Evolutionary conservation across 2,329 filamentous ascomycete species (phyloP).

Genomic region (Ophiostoma sp.): DNA sequence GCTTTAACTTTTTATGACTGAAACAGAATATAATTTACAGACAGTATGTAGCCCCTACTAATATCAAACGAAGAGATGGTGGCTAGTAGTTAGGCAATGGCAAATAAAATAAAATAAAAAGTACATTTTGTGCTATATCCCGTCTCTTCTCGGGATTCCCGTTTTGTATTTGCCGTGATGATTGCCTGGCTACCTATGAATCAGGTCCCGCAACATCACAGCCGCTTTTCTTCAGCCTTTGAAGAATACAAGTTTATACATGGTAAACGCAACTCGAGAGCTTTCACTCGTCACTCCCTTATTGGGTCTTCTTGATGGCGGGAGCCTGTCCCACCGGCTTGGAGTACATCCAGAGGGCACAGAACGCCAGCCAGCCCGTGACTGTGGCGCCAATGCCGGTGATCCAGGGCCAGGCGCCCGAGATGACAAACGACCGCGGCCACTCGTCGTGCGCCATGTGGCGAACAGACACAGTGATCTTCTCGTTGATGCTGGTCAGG

Average conservation of each 20-base stretch:
- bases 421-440: conserved; percentile 84
- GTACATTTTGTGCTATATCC: conserved; percentile 11
- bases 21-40: too few relatives aligned
- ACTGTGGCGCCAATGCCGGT: conserved; percentile 79
- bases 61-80: background rate
- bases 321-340: conserved; percentile 39
- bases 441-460: conserved; percentile 98
- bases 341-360: conserved; percentile 78
- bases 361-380: conserved; percentile 77
- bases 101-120: background rate
- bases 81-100: background rate
- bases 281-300: background rate
- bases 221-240: background rate
- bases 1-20: background rate
- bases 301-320: conserved; percentile 46
- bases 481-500: conserved; percentile 83
- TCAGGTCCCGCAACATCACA: background rate
- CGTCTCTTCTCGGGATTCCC: background rate
- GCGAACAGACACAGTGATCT: conserved; percentile 86
- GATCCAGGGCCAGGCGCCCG: conserved; percentile 91
- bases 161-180: background rate
- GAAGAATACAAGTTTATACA: background rate
- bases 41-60: too few relatives aligned
- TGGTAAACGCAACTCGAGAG: background rate
- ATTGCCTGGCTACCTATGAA: background rate